Conservation (phyloP, 176 grass and related monocot genomes). For the Eremochloa ophiuroides region DNA sequence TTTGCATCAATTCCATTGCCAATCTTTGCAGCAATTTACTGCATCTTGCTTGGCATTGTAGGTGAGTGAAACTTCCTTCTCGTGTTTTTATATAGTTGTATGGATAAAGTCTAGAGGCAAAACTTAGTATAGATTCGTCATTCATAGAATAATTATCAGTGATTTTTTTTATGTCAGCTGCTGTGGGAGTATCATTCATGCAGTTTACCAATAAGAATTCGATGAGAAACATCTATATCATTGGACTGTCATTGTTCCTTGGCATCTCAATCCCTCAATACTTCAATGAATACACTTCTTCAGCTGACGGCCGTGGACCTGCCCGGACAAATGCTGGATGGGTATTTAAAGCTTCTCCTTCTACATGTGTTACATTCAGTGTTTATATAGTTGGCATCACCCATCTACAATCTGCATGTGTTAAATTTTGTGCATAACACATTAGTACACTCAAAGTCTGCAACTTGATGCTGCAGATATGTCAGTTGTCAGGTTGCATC, state of each 20-base stretch:
- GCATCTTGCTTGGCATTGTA: constrained; percentile 89
- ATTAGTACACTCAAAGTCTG: not conserved
- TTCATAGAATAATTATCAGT: constrained; percentile 4
- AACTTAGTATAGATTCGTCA: not conserved
- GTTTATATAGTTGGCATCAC: not conserved
- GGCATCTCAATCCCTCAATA: constrained; percentile 92
- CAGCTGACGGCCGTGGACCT: constrained; percentile 56
- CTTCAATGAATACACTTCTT: constrained; percentile 71
- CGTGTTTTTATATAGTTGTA: not conserved
- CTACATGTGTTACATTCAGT: not conserved
- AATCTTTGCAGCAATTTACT: constrained; percentile 89
- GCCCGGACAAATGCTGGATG: constrained; percentile 88
- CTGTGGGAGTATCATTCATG: constrained; percentile 84
- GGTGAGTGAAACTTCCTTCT: constrained; percentile 47
- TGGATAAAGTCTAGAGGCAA: not conserved
- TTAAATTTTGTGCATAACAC: not conserved
- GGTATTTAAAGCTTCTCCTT: constrained; percentile 44
- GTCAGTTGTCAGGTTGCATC: not conserved
- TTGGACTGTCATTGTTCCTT: constrained; percentile 81
- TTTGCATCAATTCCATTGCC: constrained; percentile 95
- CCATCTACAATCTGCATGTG: not conserved
- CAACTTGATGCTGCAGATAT: not conserved
- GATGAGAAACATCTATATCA: constrained; percentile 91
- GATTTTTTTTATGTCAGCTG: constrained; percentile 41
- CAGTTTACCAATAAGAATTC: constrained; percentile 96